Evolutionary conservation across 768 basidiomycete species (phyloP), one percentile per base, ranked within the genome.

Genomic region (Naematelia encephala): DNA sequence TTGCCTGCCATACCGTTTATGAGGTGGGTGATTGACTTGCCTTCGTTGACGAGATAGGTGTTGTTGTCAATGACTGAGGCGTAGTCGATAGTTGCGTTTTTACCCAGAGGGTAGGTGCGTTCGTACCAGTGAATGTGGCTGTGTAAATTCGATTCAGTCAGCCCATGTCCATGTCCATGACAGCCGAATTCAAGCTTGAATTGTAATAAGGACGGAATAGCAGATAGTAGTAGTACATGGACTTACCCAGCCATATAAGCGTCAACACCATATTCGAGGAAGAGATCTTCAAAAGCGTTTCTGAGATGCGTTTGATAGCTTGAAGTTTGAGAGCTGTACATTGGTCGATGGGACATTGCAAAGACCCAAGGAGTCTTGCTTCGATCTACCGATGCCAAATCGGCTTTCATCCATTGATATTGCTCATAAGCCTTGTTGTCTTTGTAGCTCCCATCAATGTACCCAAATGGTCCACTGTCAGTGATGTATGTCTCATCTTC

Each of bases 1-100:
- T 87, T 82, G 82, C 92, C 93, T 75, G 93, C 91, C 64, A 86
- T 77, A 65, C 96, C 96, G 79, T 97, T 66, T 54, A 60, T 53
- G 26, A 66, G 27, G 54, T 66, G 64, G 46, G 59, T 45, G 28
- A 66, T 10, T 11, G 62, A 57, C 39, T 63, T 51, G 50, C 57
- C 54, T 27, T 39, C 28, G 46, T 46, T 30, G 22, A 52, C 44
- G 27, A 39, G 29, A 56, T 63, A 66, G 25, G 64, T 66, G 54
- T 63, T 59, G 52, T 63, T 58, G 55, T 63, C 51, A 51, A 66
- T 44, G 23, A 66, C 29, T 46, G 25, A 25, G 46, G 29, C 39
- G n/a, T 21, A 22, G 39, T 58, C 60, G 54, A 66, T 58, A 10
- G 64, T 66, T 5, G 51, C 46, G 62, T 66, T 62, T 11, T 22